These are phyloP conservation scores for Candida suzukii DNA, from an alignment of 805 yeast genomes.

Conservation along the genomic window DNA sequence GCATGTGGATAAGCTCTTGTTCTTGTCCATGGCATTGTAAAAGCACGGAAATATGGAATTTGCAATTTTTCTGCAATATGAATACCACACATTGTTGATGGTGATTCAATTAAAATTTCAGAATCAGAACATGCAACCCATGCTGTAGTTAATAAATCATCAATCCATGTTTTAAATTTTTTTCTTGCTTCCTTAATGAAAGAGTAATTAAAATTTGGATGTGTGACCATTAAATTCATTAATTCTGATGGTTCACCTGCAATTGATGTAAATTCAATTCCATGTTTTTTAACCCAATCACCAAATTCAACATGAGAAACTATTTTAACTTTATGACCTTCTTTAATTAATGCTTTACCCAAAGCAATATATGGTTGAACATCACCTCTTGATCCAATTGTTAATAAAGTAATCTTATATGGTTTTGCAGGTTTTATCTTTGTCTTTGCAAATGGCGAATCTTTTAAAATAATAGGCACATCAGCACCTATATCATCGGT, in stretches of 20 bases:
- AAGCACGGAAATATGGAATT: conserved; percentile 89
- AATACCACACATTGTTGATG: conserved; percentile 91
- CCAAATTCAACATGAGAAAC: conserved; percentile 82
- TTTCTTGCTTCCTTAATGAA: conserved; percentile 77
- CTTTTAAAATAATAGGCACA: conserved; percentile 64
- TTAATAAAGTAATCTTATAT: conserved; percentile 59
- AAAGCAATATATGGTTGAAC: conserved; percentile 94
- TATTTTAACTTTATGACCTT: conserved; percentile 80
- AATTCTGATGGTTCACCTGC: conserved; percentile 93
- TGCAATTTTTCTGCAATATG: conserved; percentile 90
- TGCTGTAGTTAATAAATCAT: conserved; percentile 58
- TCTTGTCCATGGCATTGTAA: conserved; percentile 98
- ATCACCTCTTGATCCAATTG: conserved; percentile 95
- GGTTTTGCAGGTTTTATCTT: conserved; percentile 46
- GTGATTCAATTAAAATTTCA: conserved; percentile 89
- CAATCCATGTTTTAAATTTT: conserved; percentile 79
- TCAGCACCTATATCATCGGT: conserved; percentile 53
- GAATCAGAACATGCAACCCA: conserved; percentile 85
- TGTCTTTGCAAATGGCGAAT: conserved; percentile 39
- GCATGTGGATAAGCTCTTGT: conserved; percentile 97
- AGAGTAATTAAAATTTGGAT: conserved; percentile 79
- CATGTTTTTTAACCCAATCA: conserved; percentile 64
- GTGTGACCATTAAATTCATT: conserved; percentile 88
- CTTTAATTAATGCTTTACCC: conserved; percentile 68
- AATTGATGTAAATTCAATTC: conserved; percentile 60